Conservation (phyloP, 441 rosid species). For the Cnidoscolus chayamansa region DNA sequence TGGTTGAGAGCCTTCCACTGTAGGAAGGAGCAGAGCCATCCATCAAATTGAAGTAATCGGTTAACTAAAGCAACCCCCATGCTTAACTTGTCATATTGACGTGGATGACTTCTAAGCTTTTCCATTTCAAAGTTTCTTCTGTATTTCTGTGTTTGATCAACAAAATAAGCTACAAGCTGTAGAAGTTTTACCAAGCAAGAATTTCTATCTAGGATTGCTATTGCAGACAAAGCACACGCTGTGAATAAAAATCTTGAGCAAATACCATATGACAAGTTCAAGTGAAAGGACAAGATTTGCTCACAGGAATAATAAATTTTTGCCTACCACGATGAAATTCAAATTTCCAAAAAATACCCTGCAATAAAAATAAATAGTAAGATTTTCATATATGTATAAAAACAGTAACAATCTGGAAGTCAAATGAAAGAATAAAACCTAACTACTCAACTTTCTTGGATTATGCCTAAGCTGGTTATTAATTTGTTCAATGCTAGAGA, state of each 20-base stretch:
- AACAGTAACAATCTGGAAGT: constrained; percentile 3
- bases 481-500: background rate
- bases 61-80: background rate
- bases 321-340: constrained; percentile 87
- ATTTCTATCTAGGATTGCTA: background rate
- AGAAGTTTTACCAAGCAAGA: background rate
- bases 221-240: constrained; percentile 1
- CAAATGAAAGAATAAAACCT: background rate
- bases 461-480: background rate
- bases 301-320: constrained; percentile 83
- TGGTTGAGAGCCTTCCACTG: background rate
- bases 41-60: background rate
- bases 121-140: background rate
- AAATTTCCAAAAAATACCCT: constrained; percentile 91
- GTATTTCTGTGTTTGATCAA: background rate
- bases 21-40: background rate
- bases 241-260: constrained; percentile 6
- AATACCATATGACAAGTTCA: background rate
- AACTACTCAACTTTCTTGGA: background rate
- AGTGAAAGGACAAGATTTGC: constrained; percentile 26
- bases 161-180: background rate
- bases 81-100: background rate
- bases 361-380: constrained; percentile 27
- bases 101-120: background rate
- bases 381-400: constrained; percentile 4